Conservation (phyloP, 441 rosid genomes). For the Metrosideros polymorpha region DNA sequence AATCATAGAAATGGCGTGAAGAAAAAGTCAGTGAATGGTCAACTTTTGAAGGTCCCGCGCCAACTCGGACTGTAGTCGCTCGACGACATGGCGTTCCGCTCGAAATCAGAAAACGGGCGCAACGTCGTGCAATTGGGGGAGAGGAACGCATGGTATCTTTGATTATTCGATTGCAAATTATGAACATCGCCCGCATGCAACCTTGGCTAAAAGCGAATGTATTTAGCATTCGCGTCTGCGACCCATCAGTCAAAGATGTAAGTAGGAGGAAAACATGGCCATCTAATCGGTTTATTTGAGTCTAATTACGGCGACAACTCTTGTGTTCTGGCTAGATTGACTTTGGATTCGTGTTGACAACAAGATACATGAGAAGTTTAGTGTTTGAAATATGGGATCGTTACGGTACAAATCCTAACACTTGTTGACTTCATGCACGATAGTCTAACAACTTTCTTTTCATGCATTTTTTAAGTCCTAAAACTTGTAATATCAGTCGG, state of each 20-base stretch:
- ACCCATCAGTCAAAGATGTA: background rate
- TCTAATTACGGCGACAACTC: background rate
- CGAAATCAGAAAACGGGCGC: background rate
- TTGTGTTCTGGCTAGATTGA: fast-evolving
- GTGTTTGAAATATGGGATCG: too few relatives aligned
- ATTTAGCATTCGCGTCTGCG: fast-evolving
- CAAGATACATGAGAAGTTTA: background rate
- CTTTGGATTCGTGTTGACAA: fast-evolving
- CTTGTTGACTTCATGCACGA: background rate
- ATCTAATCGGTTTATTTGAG: fast-evolving
- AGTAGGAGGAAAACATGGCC: background rate
- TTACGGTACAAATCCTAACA: background rate
- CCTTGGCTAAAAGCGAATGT: background rate
- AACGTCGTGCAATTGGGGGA: background rate
- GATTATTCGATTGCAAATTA: background rate
- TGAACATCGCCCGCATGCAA: fast-evolving
- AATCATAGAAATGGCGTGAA: slow-evolving; percentile 1
- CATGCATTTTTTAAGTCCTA: fast-evolving
- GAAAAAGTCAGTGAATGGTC: slow-evolving; percentile 11
- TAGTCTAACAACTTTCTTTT: background rate
- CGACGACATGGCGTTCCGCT: background rate
- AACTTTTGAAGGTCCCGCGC: background rate
- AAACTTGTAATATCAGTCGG: background rate
- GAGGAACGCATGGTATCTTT: background rate
- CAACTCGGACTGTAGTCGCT: background rate